Percentiles rank a stretch among this genome's conserved stretches.
phyloP scores from a whole-genome alignment of 2,329 filamentous ascomycete genomes.

The Hypoxylon sp. region DNA sequence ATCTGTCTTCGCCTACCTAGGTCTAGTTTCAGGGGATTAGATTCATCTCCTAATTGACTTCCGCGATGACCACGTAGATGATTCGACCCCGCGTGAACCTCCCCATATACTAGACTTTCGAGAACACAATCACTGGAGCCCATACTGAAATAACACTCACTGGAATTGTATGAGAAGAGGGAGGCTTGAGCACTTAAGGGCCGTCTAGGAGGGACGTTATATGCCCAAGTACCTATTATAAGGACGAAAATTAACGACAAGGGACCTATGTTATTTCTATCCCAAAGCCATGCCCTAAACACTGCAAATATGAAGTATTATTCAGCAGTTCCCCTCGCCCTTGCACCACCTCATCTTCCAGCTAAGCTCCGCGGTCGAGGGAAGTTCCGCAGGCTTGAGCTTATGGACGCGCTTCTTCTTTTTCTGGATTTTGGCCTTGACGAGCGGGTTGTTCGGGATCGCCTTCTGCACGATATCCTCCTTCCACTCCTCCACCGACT shows the following conservation, averaged over 20 bases:
- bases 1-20: too few relatives aligned
- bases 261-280: background rate
- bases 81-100: too few relatives aligned
- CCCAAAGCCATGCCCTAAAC: background rate
- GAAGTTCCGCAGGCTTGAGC: background rate
- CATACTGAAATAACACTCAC: too few relatives aligned
- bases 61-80: too few relatives aligned
- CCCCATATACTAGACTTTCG: too few relatives aligned
- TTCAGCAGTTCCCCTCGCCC: background rate
- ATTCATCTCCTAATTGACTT: too few relatives aligned
- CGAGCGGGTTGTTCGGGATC: conserved; percentile 11
- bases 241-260: background rate
- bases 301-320: background rate
- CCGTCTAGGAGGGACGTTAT: too few relatives aligned
- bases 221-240: too few relatives aligned
- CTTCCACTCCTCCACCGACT: conserved; percentile 3
- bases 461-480: background rate
- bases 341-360: background rate
- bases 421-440: conserved; percentile 1
- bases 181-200: too few relatives aligned
- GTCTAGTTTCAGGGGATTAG: too few relatives aligned
- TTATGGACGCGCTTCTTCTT: background rate
- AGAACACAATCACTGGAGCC: too few relatives aligned
- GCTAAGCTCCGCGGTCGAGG: background rate
- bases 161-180: too few relatives aligned